Evolutionary conservation across 192 early-diverging fungal genomes (phyloP).

Genomic region (Obelidium mucronatum): DNA sequence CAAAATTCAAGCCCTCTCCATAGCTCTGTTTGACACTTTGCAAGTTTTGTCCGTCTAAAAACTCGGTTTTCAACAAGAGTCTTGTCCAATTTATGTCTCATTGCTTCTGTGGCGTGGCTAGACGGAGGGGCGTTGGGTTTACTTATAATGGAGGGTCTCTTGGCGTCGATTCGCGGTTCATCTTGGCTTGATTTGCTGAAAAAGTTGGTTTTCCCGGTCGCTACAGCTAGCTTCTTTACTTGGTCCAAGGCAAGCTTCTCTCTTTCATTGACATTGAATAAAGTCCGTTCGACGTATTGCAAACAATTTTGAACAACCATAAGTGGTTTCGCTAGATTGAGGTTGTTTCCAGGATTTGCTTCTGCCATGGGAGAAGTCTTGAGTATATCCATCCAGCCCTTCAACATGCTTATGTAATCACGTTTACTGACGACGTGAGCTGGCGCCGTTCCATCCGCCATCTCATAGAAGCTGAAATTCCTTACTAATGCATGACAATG

Average conservation of each 20-base stretch:
- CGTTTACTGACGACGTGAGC: background rate
- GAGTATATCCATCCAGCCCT: conserved; percentile 7
- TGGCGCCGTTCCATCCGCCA: background rate
- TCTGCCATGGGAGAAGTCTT: background rate
- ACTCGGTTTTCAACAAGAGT: conserved; percentile 19
- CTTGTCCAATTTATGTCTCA: conserved; percentile 24
- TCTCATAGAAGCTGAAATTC: background rate
- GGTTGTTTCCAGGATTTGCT: background rate
- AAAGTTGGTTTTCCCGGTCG: background rate
- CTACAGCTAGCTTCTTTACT: conserved; percentile 1
- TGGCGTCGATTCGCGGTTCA: background rate
- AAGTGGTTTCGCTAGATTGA: conserved; percentile 17
- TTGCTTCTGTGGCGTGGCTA: background rate
- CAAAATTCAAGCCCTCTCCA: conserved; percentile 29
- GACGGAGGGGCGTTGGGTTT: background rate
- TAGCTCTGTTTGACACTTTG: conserved; percentile 18
- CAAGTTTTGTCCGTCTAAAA: conserved; percentile 26
- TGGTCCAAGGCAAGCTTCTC: conserved; percentile 28
- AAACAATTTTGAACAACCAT: conserved; percentile 27
- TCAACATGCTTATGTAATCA: conserved; percentile 5
- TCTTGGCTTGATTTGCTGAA: background rate
- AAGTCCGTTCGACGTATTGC: conserved; percentile 13
- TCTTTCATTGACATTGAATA: conserved; percentile 25
- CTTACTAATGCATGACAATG: conserved; percentile 1
- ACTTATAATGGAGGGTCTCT: background rate